A percentile compares a stretch with the other conserved stretches of the same genome.
Evolutionary conservation across 2,329 filamentous ascomycete species (phyloP).

Genomic region (Corniculantispora saksenae): DNA sequence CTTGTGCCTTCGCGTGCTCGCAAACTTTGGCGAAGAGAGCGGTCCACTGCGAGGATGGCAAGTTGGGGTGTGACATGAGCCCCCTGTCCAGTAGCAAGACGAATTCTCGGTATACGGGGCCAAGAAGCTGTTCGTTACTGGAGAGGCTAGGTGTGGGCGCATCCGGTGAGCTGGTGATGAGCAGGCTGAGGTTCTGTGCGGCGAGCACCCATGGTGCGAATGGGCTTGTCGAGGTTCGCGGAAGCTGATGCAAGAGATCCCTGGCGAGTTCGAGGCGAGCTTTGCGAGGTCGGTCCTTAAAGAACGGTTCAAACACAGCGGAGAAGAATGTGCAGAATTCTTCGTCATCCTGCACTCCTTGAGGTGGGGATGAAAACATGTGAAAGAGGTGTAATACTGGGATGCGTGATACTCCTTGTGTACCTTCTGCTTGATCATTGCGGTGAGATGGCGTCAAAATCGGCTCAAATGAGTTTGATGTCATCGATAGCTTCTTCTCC

Average conservation of each 20-base stretch:
- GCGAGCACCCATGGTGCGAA: slow-evolving; percentile 55
- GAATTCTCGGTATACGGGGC: slow-evolving; percentile 70
- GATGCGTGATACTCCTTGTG: slow-evolving; percentile 52
- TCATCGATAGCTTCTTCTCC: slow-evolving; percentile 58
- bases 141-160: slow-evolving; percentile 26
- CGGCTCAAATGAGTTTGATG: slow-evolving; percentile 60
- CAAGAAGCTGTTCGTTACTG: slow-evolving; percentile 48
- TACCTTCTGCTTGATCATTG: slow-evolving; percentile 52
- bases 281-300: slow-evolving; percentile 49
- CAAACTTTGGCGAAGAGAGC: slow-evolving; percentile 59
- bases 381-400: slow-evolving; percentile 68
- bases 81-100: slow-evolving; percentile 68
- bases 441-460: slow-evolving; percentile 68
- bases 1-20: slow-evolving; percentile 59
- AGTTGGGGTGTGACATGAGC: slow-evolving; percentile 48
- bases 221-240: slow-evolving; percentile 45
- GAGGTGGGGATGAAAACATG: slow-evolving; percentile 55
- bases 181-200: slow-evolving; percentile 46
- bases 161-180: slow-evolving; percentile 38
- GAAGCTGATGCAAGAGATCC: slow-evolving; percentile 53
- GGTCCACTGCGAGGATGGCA: slow-evolving; percentile 51
- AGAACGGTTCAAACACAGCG: slow-evolving; percentile 59
- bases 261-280: slow-evolving; percentile 47
- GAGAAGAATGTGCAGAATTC: slow-evolving; percentile 48
- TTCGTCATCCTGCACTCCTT: slow-evolving; percentile 49